Base-by-base conservation (phyloP, 2,329 filamentous ascomycete species). In the Gliomastix tumulicola region DNA sequence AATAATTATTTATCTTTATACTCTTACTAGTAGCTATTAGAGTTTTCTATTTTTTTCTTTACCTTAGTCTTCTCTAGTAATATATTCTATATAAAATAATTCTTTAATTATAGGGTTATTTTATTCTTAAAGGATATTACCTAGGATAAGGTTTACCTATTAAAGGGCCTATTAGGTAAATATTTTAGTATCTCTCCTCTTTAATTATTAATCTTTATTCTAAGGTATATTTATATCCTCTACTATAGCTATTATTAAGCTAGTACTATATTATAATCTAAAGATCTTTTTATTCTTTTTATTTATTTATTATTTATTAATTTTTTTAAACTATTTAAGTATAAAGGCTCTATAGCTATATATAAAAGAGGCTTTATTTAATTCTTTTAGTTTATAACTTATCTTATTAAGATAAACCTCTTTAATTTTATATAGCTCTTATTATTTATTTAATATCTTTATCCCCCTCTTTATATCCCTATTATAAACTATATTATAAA, bases 401-500 rank as follows among this genome's bases (percentile, higher is more conserved):
- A 21, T 32, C 15, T 32, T 37, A 19, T 16, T 27, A n/a, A n/a
- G n/a, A n/a, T n/a, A n/a, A n/a, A n/a, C n/a, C n/a, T n/a, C n/a
- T 32, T 21, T 20, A n/a, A 21, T 27, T 27, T 32, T 27, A 37
- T 21, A 32, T n/a, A n/a, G n/a, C n/a, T n/a, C n/a, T n/a, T n/a
- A n/a, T n/a, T n/a, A n/a, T n/a, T n/a, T n/a, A n/a, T n/a, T n/a
- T n/a, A n/a, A n/a, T n/a, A n/a, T n/a, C n/a, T n/a, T n/a, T n/a
- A n/a, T n/a, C n/a, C n/a, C n/a, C n/a, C n/a, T n/a, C n/a, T n/a
- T n/a, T n/a, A n/a, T n/a, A n/a, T n/a, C n/a, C n/a, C n/a, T n/a
- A n/a, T n/a, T n/a, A n/a, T n/a, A n/a, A n/a, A n/a, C n/a, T n/a
- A n/a, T n/a, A n/a, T 25, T 13, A n/a, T 17, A 25, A 17, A 23